A percentile compares a stretch with the other conserved stretches of the same genome.
Evolutionary conservation across 345 rosid genomes (phyloP).

Genomic region (Barbarea vulgaris): DNA sequence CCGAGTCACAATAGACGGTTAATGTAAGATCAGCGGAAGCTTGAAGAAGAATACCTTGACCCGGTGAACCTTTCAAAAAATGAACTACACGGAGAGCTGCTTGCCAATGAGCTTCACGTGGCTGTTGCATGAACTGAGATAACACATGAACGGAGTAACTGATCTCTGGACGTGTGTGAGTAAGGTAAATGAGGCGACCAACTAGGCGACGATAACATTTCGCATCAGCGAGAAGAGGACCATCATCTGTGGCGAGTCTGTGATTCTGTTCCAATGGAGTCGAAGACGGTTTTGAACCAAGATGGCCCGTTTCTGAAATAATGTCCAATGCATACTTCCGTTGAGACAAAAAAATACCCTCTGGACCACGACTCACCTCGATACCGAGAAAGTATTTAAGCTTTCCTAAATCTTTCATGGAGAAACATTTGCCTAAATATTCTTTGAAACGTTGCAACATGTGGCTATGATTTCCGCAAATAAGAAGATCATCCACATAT

Average conservation of each 20-base stretch:
- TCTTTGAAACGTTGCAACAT: neutral
- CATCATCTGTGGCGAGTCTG: neutral
- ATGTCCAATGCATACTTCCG: neutral
- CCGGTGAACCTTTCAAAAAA: neutral
- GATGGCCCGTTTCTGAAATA: neutral
- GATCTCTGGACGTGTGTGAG: neutral
- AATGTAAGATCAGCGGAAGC: neutral
- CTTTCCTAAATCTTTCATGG: neutral
- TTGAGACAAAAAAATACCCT: neutral
- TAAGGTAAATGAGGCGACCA: neutral
- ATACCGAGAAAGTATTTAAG: neutral
- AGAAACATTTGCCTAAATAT: neutral
- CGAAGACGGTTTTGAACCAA: accelerated
- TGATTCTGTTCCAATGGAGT: neutral
- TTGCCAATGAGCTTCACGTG: neutral
- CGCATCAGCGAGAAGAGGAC: neutral
- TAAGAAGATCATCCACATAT: no score
- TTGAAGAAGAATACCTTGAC: neutral
- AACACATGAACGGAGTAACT: no score
- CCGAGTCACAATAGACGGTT: neutral
- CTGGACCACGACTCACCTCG: neutral
- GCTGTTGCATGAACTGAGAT: no score
- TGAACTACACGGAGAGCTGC: neutral
- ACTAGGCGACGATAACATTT: neutral
- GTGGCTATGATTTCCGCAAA: neutral